A percentile compares a stretch with the other conserved stretches of the same genome.
Evolutionary conservation across 345 rosid genomes (phyloP).

Genomic region (Melaleuca quinquenervia): DNA sequence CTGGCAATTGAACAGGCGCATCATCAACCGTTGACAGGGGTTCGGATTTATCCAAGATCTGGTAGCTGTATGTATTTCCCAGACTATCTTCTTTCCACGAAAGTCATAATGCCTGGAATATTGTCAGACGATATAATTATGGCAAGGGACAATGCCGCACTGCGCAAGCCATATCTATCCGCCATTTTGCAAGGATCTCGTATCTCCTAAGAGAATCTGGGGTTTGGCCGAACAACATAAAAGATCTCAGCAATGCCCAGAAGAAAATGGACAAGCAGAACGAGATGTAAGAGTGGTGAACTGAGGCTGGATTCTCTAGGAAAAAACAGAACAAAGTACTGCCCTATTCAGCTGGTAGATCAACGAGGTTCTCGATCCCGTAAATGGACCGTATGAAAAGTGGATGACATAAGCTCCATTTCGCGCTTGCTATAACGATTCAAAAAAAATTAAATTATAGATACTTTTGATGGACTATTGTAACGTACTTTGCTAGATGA

Average conservation of each 20-base stretch:
- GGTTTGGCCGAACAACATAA: background rate
- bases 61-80: background rate
- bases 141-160: background rate
- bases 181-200: background rate
- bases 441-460: background rate
- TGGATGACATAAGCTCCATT: background rate
- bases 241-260: background rate
- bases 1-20: background rate
- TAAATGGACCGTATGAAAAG: background rate
- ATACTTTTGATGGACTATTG: background rate
- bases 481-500: background rate
- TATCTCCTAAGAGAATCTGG: background rate
- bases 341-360: background rate
- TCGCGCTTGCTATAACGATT: background rate
- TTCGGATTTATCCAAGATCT: background rate
- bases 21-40: background rate
- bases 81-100: background rate
- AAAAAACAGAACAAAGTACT: background rate
- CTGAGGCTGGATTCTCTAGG: background rate
- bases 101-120: background rate
- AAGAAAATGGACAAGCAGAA: background rate
- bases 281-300: background rate
- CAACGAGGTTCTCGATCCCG: background rate
- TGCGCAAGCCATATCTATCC: background rate
- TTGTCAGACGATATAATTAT: background rate